Evolutionary conservation across 495 filamentous ascomycete species (phyloP), one percentile per base, ranked within the genome.

Genomic region (Penicillium pancosmium): DNA sequence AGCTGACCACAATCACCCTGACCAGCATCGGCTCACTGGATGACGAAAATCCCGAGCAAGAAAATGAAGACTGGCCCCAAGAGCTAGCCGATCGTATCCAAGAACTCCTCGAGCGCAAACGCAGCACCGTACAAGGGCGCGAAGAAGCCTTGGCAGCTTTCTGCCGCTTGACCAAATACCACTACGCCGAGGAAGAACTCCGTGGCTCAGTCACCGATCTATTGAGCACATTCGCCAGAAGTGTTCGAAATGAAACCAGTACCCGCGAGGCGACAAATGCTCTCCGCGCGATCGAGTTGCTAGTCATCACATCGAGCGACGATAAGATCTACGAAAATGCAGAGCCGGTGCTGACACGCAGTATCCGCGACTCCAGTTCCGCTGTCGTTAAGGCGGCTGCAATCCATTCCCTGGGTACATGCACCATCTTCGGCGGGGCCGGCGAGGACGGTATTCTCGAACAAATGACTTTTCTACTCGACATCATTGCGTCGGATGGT

Each of bases 401-500:
- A 3, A 88, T 98, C 46, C 85, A 90, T 68, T 82, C 89, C 27
- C 83, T 97, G 50, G 81, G 85, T 21, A 80, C 87, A 10, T 87
- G 86, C 31, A 84, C 88, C 2, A 85, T 91, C 63, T 94, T 89
- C 56, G 91, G 90, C 35, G 93, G 93, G 13, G 91, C 90, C 1
- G 84, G 87, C 8, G 80, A 83, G 27, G 81, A 83, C 21, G 89
- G 85, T 18, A 88, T 86, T 2, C 79, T 89, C 50, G 87, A 93
- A 38, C 81, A 91, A 50, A 90, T 97, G 82, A 86, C 88, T 1
- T 93, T 89, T 59, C 73, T 97, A 31, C 76, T 97, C 16, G 92
- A 96, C 59, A 92, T 97, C 36, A 78, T 94, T 48, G 86, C 91
- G 47, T 92, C 88, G 18, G 93, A 98, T 60, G 94, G 94, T 1